phyloP scores from a whole-genome alignment of 805 yeast genomes.

The Teunomyces lycoperdinae region DNA sequence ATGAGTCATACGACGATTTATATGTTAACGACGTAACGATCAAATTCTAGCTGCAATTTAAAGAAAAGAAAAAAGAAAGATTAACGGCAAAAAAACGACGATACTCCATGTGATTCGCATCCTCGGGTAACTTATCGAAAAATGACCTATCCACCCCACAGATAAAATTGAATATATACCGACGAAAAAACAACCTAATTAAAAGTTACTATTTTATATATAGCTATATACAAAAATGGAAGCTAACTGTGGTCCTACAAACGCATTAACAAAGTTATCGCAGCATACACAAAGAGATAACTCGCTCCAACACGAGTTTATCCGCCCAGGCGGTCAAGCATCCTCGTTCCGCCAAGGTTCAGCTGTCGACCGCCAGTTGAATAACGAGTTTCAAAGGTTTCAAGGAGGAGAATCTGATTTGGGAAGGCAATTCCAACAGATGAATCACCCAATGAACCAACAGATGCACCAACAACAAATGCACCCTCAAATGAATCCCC shows the following conservation, averaged over 20 bases:
- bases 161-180: neutral
- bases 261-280: constrained; percentile 41
- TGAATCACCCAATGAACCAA: constrained; percentile 9
- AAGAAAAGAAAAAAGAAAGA: too few species aligned
- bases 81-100: neutral
- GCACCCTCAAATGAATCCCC: constrained; percentile 3
- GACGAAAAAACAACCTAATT: neutral
- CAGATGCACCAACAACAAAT: constrained; percentile 8
- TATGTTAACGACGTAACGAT: constrained; percentile 2
- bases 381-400: constrained; percentile 39
- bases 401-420: constrained; percentile 14
- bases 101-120: neutral
- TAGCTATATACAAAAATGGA: constrained; percentile 19
- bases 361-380: constrained; percentile 30
- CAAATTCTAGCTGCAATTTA: neutral
- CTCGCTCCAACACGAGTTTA: constrained; percentile 36
- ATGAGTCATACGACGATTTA: constrained; percentile 46
- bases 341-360: constrained; percentile 13
- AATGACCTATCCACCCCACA: constrained; percentile 1
- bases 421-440: constrained; percentile 11
- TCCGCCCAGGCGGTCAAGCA: constrained; percentile 3
- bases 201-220: neutral
- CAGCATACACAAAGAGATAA: constrained; percentile 41
- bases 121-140: neutral
- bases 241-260: constrained; percentile 45